A percentile compares a stretch with the other conserved stretches of the same genome.
These are phyloP conservation scores for Iris macrosiphon DNA, from an alignment of 106 monocot genomes.

Conservation along the genomic window DNA sequence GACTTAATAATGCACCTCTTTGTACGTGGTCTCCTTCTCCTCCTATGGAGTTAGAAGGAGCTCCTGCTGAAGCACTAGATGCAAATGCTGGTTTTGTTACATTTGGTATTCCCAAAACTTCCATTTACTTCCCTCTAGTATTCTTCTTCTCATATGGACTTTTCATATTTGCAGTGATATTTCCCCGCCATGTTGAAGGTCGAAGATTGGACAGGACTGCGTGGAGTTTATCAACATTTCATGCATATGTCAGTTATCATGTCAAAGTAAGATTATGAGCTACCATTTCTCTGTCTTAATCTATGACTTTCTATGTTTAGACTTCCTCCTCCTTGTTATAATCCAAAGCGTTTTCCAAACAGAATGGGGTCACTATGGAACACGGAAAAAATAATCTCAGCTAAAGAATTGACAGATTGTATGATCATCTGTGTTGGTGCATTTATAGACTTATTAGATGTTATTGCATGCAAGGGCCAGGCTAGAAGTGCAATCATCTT, in stretches of 20 bases:
- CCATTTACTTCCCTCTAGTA: not conserved
- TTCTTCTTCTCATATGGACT: slow-evolving; percentile 4
- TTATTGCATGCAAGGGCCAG: too few relatives aligned
- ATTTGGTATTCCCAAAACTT: slow-evolving; percentile 52
- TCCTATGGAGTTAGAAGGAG: slow-evolving; percentile 77
- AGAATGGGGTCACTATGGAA: too few relatives aligned
- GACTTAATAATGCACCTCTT: slow-evolving; percentile 78
- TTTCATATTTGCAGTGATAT: slow-evolving; percentile 49
- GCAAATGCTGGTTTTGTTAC: slow-evolving; percentile 98
- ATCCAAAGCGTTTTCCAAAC: too few relatives aligned
- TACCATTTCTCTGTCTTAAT: too few relatives aligned
- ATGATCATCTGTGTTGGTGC: too few relatives aligned
- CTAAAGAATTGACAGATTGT: too few relatives aligned
- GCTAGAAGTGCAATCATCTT: too few relatives aligned
- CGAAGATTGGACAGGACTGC: slow-evolving; percentile 78
- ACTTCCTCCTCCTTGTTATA: too few relatives aligned
- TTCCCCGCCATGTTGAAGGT: slow-evolving; percentile 71
- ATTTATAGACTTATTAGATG: too few relatives aligned
- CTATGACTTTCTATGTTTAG: too few relatives aligned
- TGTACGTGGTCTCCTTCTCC: slow-evolving; percentile 82
- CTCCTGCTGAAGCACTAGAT: slow-evolving; percentile 42
- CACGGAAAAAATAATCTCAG: too few relatives aligned
- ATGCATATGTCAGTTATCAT: slow-evolving; percentile 99
- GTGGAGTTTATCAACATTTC: slow-evolving; percentile 94
- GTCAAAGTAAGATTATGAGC: slow-evolving; percentile 53